Evolutionary conservation across 306 rosid species (phyloP).

Genomic region (Dicorynia guianensis): DNA sequence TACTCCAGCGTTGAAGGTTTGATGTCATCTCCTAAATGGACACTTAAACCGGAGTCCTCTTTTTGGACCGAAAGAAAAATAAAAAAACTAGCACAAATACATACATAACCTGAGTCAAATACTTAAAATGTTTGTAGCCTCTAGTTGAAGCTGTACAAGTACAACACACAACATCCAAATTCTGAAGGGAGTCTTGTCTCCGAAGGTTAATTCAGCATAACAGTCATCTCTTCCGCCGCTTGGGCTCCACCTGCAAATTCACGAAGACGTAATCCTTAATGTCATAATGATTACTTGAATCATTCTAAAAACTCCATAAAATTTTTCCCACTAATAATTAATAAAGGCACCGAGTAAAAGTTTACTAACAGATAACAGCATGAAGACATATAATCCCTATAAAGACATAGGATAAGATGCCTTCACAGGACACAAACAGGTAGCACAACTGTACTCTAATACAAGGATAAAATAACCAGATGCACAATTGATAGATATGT

Average conservation of each 20-base stretch:
- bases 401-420: not conserved
- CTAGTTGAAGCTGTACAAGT: conserved; percentile 57
- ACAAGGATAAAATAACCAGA: not conserved
- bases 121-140: conserved; percentile 45
- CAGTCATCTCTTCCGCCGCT: conserved; percentile 76
- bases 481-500: not conserved
- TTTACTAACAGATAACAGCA: conserved; percentile 19
- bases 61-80: conserved; percentile 30
- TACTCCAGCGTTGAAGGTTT: conserved; percentile 32
- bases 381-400: not conserved
- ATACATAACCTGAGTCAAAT: conserved; percentile 55
- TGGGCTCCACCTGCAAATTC: conserved; percentile 68
- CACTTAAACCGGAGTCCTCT: conserved; percentile 35
- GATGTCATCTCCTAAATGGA: conserved; percentile 41
- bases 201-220: conserved; percentile 2
- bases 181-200: conserved; percentile 26
- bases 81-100: conserved; percentile 43
- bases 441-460: not conserved
- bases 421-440: not conserved
- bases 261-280: not conserved
- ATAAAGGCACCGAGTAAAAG: not conserved
- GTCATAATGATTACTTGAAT: not conserved
- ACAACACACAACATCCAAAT: conserved; percentile 32
- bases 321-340: not conserved
- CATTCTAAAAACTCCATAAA: not conserved